Base-by-base conservation (phyloP, 345 rosid species). In the Microcos paniculata region DNA sequence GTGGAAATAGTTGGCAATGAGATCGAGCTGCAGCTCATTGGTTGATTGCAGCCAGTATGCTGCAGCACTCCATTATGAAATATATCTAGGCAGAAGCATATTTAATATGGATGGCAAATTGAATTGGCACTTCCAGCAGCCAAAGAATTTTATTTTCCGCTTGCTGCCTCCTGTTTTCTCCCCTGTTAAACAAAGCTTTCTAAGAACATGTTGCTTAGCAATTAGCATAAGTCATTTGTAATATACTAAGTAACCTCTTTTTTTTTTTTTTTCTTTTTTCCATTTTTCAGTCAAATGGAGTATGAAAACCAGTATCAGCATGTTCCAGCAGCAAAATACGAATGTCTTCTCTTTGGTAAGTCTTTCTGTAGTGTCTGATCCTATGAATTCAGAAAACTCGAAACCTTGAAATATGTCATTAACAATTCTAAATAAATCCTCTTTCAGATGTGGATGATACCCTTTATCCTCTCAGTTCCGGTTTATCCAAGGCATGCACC, bases 301-400 rank as follows among this genome's bases (percentile, higher is more conserved):
- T 51, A 67, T 61, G 83, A 76, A 71, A 65, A 78, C 15, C 77
- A 75, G 62, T 76, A 75, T 49, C 79, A 73, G 64, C 76, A 62
- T 74, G 77, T 74, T 48, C 38, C 82, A 24, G 31, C 69, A 31
- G 46, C 92, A 78, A 88, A 65, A 80, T 94, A 84, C 61, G 97
- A 91, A 16, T 90, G 96, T 24, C 93, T 94, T 73, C 89, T 94
- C 68, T 91, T 94, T 75, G 97, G 95, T 91, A 81, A 83, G 91
- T 28, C 40, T 71, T 74, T 38, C 23, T 14, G 26, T 38, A 0
- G 48, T 64, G 19, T 4, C 23, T 73, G 1, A 61, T 26, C 62
- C 16, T 14, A 16, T 56, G 30, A 43, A 73, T 40, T 16, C 72
- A 1, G 15, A 26, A 26, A 68, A 46, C n/a, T 24, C 3, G 62